Evolutionary conservation across 345 rosid species (phyloP).

Genomic region (Populus euphratica): DNA sequence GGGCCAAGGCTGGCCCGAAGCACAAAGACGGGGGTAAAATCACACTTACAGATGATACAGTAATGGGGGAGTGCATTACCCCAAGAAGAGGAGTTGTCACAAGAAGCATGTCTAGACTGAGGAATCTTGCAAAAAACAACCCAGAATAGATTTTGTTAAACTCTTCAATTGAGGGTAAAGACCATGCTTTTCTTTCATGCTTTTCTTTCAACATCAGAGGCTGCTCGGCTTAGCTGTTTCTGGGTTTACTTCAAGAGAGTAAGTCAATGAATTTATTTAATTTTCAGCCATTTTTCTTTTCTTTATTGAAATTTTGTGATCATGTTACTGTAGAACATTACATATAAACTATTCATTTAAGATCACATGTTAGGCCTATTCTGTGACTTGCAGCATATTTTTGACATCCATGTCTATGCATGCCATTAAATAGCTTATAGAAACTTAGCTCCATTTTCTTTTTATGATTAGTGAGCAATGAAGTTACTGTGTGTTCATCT

Average conservation of each 20-base stretch:
- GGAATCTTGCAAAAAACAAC: not conserved
- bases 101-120: slow-evolving; percentile 43
- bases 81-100: slow-evolving; percentile 31
- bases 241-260: no score
- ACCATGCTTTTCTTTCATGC: not conserved
- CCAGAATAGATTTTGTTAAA: not conserved
- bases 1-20: slow-evolving; percentile 2
- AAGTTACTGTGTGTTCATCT: not conserved
- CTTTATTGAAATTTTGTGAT: not conserved
- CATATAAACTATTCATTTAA: not conserved
- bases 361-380: no score
- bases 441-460: not conserved
- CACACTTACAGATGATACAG: not conserved
- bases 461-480: not conserved
- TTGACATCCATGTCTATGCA: no score
- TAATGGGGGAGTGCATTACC: not conserved
- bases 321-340: no score
- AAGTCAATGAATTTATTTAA: not conserved
- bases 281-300: not conserved
- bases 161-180: not conserved
- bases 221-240: not conserved
- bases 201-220: not conserved
- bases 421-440: no score
- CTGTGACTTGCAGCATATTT: no score
- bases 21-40: not conserved